Conservation (phyloP, 768 basidiomycete genomes). For the Tricholoma sp. region DNA sequence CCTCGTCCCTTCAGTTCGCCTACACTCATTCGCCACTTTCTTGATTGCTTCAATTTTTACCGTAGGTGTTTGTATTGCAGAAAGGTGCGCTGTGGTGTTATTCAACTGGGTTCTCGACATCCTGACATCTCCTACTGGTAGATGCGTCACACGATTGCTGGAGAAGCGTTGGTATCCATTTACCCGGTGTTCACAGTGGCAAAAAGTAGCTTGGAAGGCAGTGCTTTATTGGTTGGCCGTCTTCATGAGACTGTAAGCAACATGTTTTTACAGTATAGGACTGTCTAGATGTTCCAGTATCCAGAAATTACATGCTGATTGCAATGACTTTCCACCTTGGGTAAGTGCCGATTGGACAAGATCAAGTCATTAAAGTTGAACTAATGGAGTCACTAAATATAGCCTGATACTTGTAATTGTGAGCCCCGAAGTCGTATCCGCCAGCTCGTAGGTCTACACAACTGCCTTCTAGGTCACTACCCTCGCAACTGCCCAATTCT, state of each 20-base stretch:
- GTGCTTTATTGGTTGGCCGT: conserved; percentile 53
- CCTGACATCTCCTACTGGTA: conserved; percentile 18
- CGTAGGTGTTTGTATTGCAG: conserved; percentile 42
- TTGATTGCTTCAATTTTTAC: conserved; percentile 41
- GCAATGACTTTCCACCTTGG: conserved; percentile 69
- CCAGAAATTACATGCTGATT: conserved; percentile 66
- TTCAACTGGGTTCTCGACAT: not conserved
- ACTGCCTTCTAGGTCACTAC: conserved; percentile 41
- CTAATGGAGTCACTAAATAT: not conserved
- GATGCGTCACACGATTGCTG: conserved; percentile 44
- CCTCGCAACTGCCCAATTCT: conserved; percentile 54
- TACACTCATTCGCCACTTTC: conserved; percentile 48
- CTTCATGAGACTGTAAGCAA: conserved; percentile 54
- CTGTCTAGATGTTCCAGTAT: not conserved
- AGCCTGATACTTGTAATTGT: conserved; percentile 51
- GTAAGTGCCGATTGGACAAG: conserved; percentile 34
- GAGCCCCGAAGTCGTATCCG: conserved; percentile 12
- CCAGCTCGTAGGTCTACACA: not conserved
- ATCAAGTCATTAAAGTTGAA: not conserved
- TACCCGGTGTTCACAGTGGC: conserved; percentile 36
- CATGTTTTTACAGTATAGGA: not conserved
- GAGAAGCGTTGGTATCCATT: conserved; percentile 45
- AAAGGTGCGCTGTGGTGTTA: conserved; percentile 43
- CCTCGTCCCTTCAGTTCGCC: conserved; percentile 31
- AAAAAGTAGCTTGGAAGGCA: conserved; percentile 48